These are phyloP conservation scores for Gloeostereum incarnatum DNA, from an alignment of 768 basidiomycete species.

Conservation along the genomic window DNA sequence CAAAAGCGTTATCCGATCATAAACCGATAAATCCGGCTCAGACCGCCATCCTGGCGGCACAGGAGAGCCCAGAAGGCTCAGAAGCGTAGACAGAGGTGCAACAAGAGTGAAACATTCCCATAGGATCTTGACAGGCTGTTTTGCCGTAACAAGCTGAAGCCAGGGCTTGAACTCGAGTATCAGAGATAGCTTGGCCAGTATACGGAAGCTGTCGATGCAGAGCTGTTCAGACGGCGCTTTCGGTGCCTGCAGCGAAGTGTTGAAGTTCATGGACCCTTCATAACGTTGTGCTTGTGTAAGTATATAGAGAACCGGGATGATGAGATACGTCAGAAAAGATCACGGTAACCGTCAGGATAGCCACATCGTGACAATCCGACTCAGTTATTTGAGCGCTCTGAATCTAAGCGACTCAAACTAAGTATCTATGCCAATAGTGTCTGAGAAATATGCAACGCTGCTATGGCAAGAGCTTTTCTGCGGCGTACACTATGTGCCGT, in stretches of 20 bases:
- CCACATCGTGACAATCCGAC: too few species aligned
- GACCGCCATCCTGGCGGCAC: constrained; percentile 19
- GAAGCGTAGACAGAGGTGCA: constrained; percentile 23
- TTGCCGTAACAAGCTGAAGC: constrained; percentile 14
- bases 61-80: constrained; percentile 27
- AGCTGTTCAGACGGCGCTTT: constrained; percentile 26
- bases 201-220: constrained; percentile 24
- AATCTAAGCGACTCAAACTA: too few species aligned
- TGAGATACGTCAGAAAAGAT: too few species aligned
- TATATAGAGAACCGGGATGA: too few species aligned
- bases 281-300: too few species aligned
- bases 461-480: too few species aligned
- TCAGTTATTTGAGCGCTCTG: too few species aligned
- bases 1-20: constrained; percentile 20
- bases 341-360: too few species aligned
- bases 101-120: constrained; percentile 29
- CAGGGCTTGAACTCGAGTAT: constrained; percentile 27
- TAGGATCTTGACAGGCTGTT: constrained; percentile 19
- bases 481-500: too few species aligned
- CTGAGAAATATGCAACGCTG: too few species aligned
- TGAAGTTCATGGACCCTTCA: too few species aligned
- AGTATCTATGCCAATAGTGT: too few species aligned
- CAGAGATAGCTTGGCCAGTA: constrained; percentile 25
- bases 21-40: constrained; percentile 17
- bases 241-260: constrained; percentile 23